Conservation (phyloP, 495 filamentous ascomycete species). For the Filosporella fistucella region DNA sequence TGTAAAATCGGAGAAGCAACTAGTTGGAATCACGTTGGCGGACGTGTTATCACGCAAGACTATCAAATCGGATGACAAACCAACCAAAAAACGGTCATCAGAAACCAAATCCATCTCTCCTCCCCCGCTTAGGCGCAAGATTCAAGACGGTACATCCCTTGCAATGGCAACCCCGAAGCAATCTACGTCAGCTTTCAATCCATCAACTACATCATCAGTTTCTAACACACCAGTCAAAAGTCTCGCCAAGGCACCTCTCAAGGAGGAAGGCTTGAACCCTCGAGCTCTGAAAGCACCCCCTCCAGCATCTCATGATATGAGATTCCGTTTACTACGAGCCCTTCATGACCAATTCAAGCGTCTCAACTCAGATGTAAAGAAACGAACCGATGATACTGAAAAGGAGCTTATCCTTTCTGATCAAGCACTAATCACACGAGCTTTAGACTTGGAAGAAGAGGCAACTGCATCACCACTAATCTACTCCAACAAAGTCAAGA, state of each 20-base stretch:
- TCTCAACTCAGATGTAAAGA: constrained; percentile 61
- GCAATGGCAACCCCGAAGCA: constrained; percentile 1
- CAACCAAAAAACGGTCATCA: constrained; percentile 5
- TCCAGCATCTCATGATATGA: constrained; percentile 64
- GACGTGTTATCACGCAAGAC: background rate
- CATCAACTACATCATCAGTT: constrained; percentile 7
- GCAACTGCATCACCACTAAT: constrained; percentile 62
- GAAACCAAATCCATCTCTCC: constrained; percentile 33
- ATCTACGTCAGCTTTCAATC: background rate
- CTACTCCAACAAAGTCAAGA: constrained; percentile 79
- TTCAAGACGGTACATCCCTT: background rate
- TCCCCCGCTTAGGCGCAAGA: constrained; percentile 31
- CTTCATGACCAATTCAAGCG: constrained; percentile 70
- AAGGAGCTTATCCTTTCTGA: constrained; percentile 51
- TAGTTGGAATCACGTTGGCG: background rate
- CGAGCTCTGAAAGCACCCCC: constrained; percentile 61
- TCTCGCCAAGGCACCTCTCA: constrained; percentile 2
- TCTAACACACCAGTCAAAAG: constrained; percentile 5
- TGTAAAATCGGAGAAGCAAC: background rate
- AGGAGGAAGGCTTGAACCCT: constrained; percentile 64
- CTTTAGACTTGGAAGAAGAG: constrained; percentile 82
- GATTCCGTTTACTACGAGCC: constrained; percentile 62
- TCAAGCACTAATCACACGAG: constrained; percentile 69
- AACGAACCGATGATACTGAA: constrained; percentile 37
- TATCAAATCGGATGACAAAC: background rate